These are phyloP conservation scores for Diaporthe capsici DNA, from an alignment of 2,329 filamentous ascomycete species.

Conservation along the genomic window DNA sequence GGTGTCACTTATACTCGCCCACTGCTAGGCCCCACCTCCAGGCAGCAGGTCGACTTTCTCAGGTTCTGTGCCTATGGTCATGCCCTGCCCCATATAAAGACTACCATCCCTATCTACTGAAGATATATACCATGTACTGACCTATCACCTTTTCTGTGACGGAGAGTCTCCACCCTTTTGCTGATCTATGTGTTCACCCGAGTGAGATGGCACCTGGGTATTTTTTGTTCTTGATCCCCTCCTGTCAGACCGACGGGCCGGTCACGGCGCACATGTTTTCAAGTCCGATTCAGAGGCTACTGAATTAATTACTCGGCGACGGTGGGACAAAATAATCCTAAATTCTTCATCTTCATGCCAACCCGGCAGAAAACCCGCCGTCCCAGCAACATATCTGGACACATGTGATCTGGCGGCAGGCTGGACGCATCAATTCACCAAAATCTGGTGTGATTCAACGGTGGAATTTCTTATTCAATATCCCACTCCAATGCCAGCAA, in stretches of 20 bases:
- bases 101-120: not conserved
- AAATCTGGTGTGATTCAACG: not conserved
- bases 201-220: too few relatives aligned
- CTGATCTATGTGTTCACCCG: not conserved
- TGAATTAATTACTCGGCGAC: not conserved
- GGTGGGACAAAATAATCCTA: not conserved
- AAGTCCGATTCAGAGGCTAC: not conserved
- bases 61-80: not conserved
- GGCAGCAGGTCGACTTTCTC: not conserved
- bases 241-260: not conserved
- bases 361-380: not conserved
- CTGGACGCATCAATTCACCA: not conserved
- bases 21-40: not conserved
- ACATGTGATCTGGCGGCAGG: not conserved
- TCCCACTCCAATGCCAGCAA: rapidly evolving
- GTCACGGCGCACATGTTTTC: not conserved
- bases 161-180: not conserved
- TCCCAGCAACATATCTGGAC: not conserved
- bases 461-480: too few relatives aligned
- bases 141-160: not conserved
- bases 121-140: not conserved
- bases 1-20: not conserved
- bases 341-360: not conserved
- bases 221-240: not conserved
- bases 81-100: not conserved